Percentiles rank a stretch among this genome's conserved stretches.
Conservation (phyloP, 1,284 basidiomycete species). For the Heterobasidion irregulare region DNA sequence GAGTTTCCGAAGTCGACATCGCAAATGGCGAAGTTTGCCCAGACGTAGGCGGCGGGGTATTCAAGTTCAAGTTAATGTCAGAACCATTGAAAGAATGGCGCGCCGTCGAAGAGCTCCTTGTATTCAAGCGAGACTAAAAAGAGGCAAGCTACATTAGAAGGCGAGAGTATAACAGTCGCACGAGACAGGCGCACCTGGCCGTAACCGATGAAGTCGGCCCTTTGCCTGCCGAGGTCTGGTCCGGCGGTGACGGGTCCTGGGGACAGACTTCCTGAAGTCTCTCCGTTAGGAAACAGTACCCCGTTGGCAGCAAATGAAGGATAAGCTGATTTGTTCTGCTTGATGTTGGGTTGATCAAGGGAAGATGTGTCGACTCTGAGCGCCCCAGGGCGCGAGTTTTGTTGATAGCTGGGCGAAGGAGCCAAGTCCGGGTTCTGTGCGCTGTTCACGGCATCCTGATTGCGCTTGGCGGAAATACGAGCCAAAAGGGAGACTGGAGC, state of each 20-base stretch:
- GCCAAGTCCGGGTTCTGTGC: constrained; percentile 37
- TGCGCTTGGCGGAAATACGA: constrained; percentile 62
- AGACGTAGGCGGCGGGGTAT: constrained; percentile 34
- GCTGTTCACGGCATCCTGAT: constrained; percentile 35
- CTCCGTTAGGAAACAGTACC: constrained; percentile 54
- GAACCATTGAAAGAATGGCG: constrained; percentile 69
- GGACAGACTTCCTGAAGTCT: constrained; percentile 53
- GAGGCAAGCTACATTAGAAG: constrained; percentile 2
- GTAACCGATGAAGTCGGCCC: constrained; percentile 64
- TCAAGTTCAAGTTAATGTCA: constrained; percentile 52
- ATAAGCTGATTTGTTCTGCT: constrained; percentile 67
- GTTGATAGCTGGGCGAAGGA: constrained; percentile 28
- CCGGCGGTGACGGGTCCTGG: constrained; percentile 75
- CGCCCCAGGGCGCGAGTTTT: constrained; percentile 44
- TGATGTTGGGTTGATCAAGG: constrained; percentile 45
- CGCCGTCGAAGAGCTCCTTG: constrained; percentile 42
- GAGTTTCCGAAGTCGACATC: constrained; percentile 24
- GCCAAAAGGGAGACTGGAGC: constrained; percentile 61
- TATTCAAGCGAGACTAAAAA: constrained; percentile 32
- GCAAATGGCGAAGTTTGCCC: constrained; percentile 38
- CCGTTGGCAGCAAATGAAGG: constrained; percentile 69
- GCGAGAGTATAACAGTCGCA: constrained; percentile 5
- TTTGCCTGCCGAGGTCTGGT: constrained; percentile 70
- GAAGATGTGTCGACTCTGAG: constrained; percentile 66
- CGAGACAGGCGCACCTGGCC: constrained; percentile 42